Evolutionary conservation across 306 rosid genomes (phyloP), one percentile per base, ranked within the genome.

Genomic region (Biancaea sappan): DNA sequence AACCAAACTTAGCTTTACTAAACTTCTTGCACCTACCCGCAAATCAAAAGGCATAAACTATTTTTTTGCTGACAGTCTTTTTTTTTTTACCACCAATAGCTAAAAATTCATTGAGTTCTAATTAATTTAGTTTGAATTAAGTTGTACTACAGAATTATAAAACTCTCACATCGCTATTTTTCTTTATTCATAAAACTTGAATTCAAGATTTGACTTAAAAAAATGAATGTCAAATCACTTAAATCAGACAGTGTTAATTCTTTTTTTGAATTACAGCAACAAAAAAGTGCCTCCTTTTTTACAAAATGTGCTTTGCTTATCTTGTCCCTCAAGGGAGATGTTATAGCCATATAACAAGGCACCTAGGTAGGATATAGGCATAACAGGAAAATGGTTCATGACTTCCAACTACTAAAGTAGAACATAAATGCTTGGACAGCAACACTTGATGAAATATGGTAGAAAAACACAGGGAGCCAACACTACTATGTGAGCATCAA

Each of bases 391-490:
- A 26, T 57, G 44, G 78, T 59, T 71, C 59, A 34, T 56, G 66
- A 71, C 64, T 71, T 58, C 12, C 57, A 79, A 73, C 76, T 18
- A 58, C 57, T 68, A 51, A 57, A 62, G 76, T 25, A 47, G 24
- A 44, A 64, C 60, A 65, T 77, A 48, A 81, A 77, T 81, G 75
- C 79, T 46, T 61, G 51, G 72, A 60, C 3, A 37, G 68, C 58
- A 64, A 56, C 75, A 34, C 64, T 58, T 50, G 67, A 66, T 73
- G 64, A 35, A 32, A 53, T 40, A 46, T 66, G 1, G 63, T 16
- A 62, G 52, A 48, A 35, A 62, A 22, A 35, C 61, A 47, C 37
- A 71, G 29, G 13, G 43, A 66, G 44, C 24, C 44, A 4, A 66
- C 53, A 58, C 37, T 47, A 67, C 65, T 46, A 26, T 19, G 18